Evolutionary conservation across 192 early-diverging fungal species (phyloP).

Genomic region (Mortierella antarctica): DNA sequence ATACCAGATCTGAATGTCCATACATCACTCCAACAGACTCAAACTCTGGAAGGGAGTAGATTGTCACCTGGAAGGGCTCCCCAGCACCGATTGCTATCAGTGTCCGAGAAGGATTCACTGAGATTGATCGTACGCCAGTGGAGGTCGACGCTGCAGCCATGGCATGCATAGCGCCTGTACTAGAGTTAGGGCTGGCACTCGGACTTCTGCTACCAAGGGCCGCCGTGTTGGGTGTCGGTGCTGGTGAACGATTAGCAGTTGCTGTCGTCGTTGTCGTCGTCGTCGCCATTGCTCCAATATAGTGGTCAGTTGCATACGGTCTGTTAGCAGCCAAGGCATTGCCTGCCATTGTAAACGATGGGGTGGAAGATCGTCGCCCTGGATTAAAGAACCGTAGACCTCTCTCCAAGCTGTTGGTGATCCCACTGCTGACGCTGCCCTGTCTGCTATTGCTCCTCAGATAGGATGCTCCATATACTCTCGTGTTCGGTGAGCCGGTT

Average conservation of each 20-base stretch:
- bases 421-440: neutral
- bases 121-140: conserved; percentile 67
- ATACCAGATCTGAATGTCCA: conserved; percentile 75
- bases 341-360: conserved; percentile 10
- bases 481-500: neutral
- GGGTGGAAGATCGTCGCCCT: conserved; percentile 35
- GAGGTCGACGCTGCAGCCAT: conserved; percentile 19
- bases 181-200: neutral
- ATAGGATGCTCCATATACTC: too few species aligned
- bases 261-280: neutral
- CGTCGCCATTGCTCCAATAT: neutral
- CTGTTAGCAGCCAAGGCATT: neutral
- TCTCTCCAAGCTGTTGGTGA: conserved; percentile 19
- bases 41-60: conserved; percentile 71
- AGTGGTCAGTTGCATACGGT: neutral
- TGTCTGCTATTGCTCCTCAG: conserved; percentile 12
- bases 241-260: neutral
- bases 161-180: neutral
- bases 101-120: conserved; percentile 71
- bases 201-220: conserved; percentile 1
- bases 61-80: conserved; percentile 65
- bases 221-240: neutral
- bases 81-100: conserved; percentile 73
- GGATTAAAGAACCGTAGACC: conserved; percentile 22
- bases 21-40: conserved; percentile 65